These are phyloP conservation scores for Botrytis aclada DNA, from an alignment of 2,329 filamentous ascomycete genomes.

Conservation along the genomic window DNA sequence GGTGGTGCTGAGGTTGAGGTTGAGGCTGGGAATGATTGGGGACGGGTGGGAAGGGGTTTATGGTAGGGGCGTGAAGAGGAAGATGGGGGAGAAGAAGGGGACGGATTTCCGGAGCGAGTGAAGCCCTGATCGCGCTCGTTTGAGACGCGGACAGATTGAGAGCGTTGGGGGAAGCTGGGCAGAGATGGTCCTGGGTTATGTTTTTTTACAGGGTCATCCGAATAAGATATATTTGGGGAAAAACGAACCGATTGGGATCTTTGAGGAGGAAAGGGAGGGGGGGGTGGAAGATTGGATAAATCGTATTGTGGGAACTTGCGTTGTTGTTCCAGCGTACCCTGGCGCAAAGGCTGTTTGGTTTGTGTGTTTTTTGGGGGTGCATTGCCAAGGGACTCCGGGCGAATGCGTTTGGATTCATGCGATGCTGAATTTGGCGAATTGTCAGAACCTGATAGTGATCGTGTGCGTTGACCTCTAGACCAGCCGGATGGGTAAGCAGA, in stretches of 20 bases:
- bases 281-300: conserved; percentile 3
- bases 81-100: not conserved
- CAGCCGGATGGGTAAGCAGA: conserved; percentile 15
- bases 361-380: not conserved
- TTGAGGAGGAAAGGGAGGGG: conserved; percentile 2
- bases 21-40: not conserved
- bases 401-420: conserved; percentile 11
- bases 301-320: not conserved
- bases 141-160: not conserved
- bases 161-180: conserved; percentile 2
- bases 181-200: not conserved
- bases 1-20: not conserved
- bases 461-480: conserved; percentile 12
- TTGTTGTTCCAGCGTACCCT: conserved; percentile 8
- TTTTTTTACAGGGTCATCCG: not conserved
- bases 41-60: not conserved
- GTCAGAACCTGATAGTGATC: conserved; percentile 10
- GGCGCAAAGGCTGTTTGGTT: not conserved
- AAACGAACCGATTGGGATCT: conserved; percentile 16
- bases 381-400: not conserved
- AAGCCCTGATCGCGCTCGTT: not conserved
- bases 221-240: conserved; percentile 11
- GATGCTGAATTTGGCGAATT: not conserved
- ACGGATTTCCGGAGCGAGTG: conserved; percentile 1
- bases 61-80: not conserved